Base-by-base conservation (phyloP, 2,329 filamentous ascomycete genomes). In the Thielaviopsis musarum region DNA sequence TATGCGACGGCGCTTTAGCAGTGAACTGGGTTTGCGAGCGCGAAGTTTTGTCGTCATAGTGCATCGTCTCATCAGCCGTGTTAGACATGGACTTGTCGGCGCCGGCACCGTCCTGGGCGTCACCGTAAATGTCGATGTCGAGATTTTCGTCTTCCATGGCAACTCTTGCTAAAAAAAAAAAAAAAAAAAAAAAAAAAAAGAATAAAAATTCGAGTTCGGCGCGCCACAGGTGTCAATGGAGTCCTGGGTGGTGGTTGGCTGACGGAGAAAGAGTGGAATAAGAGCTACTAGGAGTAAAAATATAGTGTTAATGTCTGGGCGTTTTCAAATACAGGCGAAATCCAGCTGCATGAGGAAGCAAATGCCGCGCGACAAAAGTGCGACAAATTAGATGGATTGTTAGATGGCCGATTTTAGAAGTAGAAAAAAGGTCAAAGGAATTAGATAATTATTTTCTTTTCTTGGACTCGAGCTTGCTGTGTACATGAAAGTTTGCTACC, bases 91-190 rank as follows among this genome's bases (percentile, higher is more conserved):
- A 45, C 61, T 55, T 52, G 24, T 75, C 71, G 24, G 79, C 74
- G 60, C 73, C 71, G 62, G 72, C 73, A 61, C 41, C 54, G n/a
- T 57, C 52, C 12, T 60, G 54, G 10, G 75, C 73, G 66, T 85
- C 83, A 66, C 81, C 83, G 67, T 86, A 87, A 66, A 86, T 83
- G 65, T 87, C 83, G 71, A 87, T 85, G 66, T 86, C 83, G 69
- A 84, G 85, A 66, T 85, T 82, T 66, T 85, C 82, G 66, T 86
- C 83, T 65, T 82, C 80, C 83, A 85, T 86, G 56, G 66, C 71
- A 67, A 57, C 55, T 58, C 58, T 53, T 30, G 52, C 13, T 2
- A 53, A 45, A 24, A 22, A n/a, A 48, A 13, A 22, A 13, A 13
- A 17, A 30, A 15, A 9, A 52, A 52, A 10, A 17, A 22, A 28